Evolutionary conservation across 2,329 filamentous ascomycete genomes (phyloP).

Genomic region (Cladophialophora bantiana): DNA sequence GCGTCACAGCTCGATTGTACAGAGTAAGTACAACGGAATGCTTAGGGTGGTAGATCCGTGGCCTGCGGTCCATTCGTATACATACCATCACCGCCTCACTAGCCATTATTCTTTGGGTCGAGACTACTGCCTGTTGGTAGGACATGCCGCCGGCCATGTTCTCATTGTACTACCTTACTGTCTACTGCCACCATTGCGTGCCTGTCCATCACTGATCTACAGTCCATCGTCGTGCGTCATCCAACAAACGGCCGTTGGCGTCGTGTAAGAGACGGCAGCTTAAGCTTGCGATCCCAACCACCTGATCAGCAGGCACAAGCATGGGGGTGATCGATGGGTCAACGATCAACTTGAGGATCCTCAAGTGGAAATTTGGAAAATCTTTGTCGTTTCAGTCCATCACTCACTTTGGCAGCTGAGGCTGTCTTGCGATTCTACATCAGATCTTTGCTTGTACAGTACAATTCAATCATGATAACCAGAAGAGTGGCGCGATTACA

Average conservation of each 20-base stretch:
- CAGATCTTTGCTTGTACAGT: not conserved
- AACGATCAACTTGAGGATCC: not conserved
- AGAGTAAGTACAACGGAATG: too few species aligned
- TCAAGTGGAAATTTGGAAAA: not conserved
- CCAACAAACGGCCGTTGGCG: not conserved
- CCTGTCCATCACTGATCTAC: not conserved
- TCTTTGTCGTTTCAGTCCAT: not conserved
- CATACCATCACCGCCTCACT: not conserved
- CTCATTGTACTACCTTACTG: not conserved
- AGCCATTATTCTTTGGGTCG: not conserved
- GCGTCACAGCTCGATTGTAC: too few species aligned
- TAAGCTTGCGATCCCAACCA: not conserved
- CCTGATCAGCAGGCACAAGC: slow-evolving; percentile 6
- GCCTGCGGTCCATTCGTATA: not conserved
- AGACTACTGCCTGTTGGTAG: too few species aligned
- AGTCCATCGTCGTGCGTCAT: not conserved
- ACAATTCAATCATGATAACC: not conserved
- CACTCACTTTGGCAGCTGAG: slow-evolving; percentile 3
- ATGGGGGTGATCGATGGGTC: not conserved
- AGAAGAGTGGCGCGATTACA: not conserved
- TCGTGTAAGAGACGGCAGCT: not conserved
- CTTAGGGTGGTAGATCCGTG: not conserved
- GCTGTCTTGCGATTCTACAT: not conserved
- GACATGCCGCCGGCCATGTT: too few species aligned
- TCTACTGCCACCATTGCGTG: not conserved